A percentile compares a stretch with the other conserved stretches of the same genome.
Conservation (phyloP, 805 yeast genomes). For the Candida wancherniae region DNA sequence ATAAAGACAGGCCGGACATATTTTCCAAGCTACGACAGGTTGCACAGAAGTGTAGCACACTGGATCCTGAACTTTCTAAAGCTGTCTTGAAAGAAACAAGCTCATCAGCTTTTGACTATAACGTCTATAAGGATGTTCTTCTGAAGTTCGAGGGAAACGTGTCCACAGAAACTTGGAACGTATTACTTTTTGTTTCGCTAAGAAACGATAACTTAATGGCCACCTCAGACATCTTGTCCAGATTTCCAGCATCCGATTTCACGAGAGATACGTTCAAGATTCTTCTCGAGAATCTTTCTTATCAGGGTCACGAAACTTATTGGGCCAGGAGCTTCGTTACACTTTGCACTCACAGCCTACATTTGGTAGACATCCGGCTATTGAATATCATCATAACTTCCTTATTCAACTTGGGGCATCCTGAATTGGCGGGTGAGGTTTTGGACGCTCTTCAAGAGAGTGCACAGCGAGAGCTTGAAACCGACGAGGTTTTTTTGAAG, state of each 20-base stretch:
- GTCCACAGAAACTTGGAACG: constrained; percentile 20
- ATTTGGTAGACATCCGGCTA: constrained; percentile 16
- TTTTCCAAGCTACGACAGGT: constrained; percentile 10
- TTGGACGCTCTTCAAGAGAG: constrained; percentile 7
- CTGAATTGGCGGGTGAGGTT: constrained; percentile 11
- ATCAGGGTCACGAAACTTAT: constrained; percentile 1
- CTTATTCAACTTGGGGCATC: constrained; percentile 9
- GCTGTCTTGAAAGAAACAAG: background rate
- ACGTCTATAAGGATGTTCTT: constrained; percentile 18
- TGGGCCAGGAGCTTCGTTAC: constrained; percentile 2
- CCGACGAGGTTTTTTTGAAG: constrained; percentile 16
- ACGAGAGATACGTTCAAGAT: constrained; percentile 13
- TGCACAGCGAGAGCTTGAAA: constrained; percentile 2
- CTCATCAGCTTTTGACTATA: constrained; percentile 17
- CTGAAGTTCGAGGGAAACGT: constrained; percentile 10
- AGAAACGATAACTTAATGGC: constrained; percentile 23
- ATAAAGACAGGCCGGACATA: constrained; percentile 25
- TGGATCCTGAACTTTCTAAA: constrained; percentile 1
- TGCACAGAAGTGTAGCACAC: background rate
- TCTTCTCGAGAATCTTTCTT: constrained; percentile 13
- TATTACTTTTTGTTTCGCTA: constrained; percentile 25
- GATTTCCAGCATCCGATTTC: constrained; percentile 3
- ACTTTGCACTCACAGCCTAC: constrained; percentile 4
- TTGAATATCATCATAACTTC: constrained; percentile 18
- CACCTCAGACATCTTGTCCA: constrained; percentile 18